These are phyloP conservation scores for Passalora sequoiae DNA, from an alignment of 2,329 filamentous ascomycete species.

Conservation along the genomic window DNA sequence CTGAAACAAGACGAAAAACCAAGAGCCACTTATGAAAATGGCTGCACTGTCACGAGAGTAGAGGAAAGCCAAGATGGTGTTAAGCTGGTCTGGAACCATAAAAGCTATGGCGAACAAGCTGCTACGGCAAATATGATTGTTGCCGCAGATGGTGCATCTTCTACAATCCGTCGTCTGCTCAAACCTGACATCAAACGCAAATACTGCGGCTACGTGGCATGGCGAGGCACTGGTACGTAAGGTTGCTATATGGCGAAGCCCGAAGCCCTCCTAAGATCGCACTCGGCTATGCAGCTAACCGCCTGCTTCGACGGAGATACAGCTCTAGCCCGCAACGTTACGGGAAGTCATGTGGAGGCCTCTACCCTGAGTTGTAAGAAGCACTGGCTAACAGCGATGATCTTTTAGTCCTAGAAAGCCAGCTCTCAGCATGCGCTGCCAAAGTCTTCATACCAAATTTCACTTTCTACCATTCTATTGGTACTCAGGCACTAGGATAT, in stretches of 20 bases:
- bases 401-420: slow-evolving; percentile 30
- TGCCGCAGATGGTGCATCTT: slow-evolving; percentile 41
- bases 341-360: no score
- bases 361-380: no score
- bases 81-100: slow-evolving; percentile 25
- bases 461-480: slow-evolving; percentile 38
- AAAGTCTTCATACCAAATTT: slow-evolving; percentile 37
- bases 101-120: slow-evolving; percentile 20
- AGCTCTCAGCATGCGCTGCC: slow-evolving; percentile 32
- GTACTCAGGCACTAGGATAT: slow-evolving; percentile 40
- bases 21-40: slow-evolving; percentile 29
- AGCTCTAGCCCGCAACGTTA: no score
- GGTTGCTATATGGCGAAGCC: no score
- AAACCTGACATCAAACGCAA: slow-evolving; percentile 26
- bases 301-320: no score
- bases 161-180: slow-evolving; percentile 26
- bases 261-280: no score
- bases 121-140: slow-evolving; percentile 37
- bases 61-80: slow-evolving; percentile 21
- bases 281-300: no score
- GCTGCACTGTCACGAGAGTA: slow-evolving; percentile 28
- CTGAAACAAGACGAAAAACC: slow-evolving; percentile 14
- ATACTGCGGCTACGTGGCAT: slow-evolving; percentile 33
- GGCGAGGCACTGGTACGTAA: slow-evolving; percentile 33
- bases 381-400: no score